These are phyloP conservation scores for Zasmidium citrigriseum DNA, from an alignment of 2,329 filamentous ascomycete species.

Conservation along the genomic window DNA sequence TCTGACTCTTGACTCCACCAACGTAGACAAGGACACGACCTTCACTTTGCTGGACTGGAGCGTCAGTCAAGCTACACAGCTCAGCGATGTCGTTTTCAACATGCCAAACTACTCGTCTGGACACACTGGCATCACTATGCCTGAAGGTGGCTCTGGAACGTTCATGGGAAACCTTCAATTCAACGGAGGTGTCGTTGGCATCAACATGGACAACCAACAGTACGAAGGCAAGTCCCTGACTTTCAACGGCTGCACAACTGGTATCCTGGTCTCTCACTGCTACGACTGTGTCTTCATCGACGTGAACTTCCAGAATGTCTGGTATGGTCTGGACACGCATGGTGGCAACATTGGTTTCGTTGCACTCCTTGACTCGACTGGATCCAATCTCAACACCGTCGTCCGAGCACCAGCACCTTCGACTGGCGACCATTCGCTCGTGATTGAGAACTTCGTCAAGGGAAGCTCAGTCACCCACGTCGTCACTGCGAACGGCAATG, in stretches of 20 bases:
- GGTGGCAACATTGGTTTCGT: neutral
- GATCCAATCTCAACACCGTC: neutral
- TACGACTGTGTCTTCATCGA: neutral
- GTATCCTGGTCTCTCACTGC: neutral
- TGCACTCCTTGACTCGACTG: neutral
- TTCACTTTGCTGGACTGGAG: constrained; percentile 24
- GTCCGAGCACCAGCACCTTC: neutral
- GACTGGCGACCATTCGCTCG: neutral
- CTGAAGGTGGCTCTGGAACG: neutral
- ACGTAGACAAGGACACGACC: constrained; percentile 1
- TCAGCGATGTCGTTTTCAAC: constrained; percentile 28
- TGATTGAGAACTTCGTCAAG: neutral
- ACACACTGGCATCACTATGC: neutral
- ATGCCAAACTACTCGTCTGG: constrained; percentile 30
- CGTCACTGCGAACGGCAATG: neutral
- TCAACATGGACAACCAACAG: constrained; percentile 60
- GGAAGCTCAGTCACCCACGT: neutral
- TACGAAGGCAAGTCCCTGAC: constrained; percentile 41
- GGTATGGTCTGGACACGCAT: neutral
- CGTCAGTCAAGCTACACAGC: constrained; percentile 23
- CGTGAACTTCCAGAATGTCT: neutral
- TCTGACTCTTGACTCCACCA: constrained; percentile 25
- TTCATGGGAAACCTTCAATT: constrained; percentile 53
- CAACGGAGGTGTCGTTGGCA: constrained; percentile 59
- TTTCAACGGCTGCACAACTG: constrained; percentile 14